Base-by-base conservation (phyloP, 352 stramenopile species). In the Globisporangium nunn region DNA sequence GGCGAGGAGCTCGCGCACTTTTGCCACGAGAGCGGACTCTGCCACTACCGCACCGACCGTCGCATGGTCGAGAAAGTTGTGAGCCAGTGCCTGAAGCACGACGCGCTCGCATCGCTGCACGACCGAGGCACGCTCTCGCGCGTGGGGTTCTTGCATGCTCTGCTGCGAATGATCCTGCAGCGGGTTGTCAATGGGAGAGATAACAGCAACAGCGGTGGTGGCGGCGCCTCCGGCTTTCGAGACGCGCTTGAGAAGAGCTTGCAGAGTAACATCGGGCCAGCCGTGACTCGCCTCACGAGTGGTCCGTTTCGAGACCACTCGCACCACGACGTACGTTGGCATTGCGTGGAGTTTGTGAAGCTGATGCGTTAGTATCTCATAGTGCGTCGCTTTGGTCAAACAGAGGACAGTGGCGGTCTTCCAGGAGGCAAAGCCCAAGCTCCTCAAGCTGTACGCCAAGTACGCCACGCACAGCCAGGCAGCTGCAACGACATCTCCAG, bases 221-320 rank as follows among this genome's bases (percentile, higher is more conserved):
- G 48, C 7, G 52, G 37, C 33, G 44, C 23, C 2, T 23, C 43
- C 4, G 30, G 23, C 6, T 59, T 51, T 6, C 43, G 47, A 33
- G 68, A 79, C 4, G 61, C 57, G 45, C 47, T 93, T 6, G 81
- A 91, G 51, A 69, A 58, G 15, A 62, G 53, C 18, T 58, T 93
- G 8, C 70, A 69, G 15, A 67, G 72, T 2, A 53, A 66, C 23
- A 33, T 93, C n/a, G 45, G 71, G 10, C 79, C 81, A 2, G 67
- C 83, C 5, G 70, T 89, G 33, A 48, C 62, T 15, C 71, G 78
- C 12, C 70, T 93, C 44, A 91, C 81, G 31, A 72, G 61, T 4
- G 83, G 83, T 0, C 80, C 78, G 2, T 88, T 93, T 43, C 75
- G 83, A 56, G 83, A 93, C 57, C 73, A 78, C 45, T 85, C 78